phyloP scores from a whole-genome alignment of 2,329 filamentous ascomycete genomes.

The Penicillium palitans region DNA sequence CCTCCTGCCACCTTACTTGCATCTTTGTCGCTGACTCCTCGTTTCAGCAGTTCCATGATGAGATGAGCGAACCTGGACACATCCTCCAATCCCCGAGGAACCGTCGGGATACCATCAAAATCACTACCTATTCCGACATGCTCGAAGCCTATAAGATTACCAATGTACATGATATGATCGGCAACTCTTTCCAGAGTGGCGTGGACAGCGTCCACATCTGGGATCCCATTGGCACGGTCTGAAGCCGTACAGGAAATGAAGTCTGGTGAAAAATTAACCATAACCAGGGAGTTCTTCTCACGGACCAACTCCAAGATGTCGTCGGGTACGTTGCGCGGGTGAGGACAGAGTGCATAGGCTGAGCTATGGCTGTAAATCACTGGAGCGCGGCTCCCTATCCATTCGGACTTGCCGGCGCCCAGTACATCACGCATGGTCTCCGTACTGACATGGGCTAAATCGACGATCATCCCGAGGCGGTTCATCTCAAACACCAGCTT shows the following conservation, averaged over 20 bases:
- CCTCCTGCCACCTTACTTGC: conserved; percentile 73
- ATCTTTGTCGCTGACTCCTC: conserved; percentile 73
- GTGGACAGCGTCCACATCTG: conserved; percentile 65
- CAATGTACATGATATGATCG: conserved; percentile 79
- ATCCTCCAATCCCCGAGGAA: conserved; percentile 76
- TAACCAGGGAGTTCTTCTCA: conserved; percentile 71
- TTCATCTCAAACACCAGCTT: conserved; percentile 85
- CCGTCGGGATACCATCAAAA: conserved; percentile 67
- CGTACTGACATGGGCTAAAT: conserved; percentile 74
- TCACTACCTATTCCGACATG: conserved; percentile 88
- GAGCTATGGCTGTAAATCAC: conserved; percentile 89
- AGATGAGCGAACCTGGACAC: conserved; percentile 80
- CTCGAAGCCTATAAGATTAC: conserved; percentile 77
- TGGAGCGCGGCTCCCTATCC: conserved; percentile 74
- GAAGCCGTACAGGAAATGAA: conserved; percentile 75
- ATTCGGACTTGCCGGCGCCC: conserved; percentile 58
- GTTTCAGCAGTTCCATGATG: conserved; percentile 69
- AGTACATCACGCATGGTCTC: conserved; percentile 87
- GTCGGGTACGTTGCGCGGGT: conserved; percentile 88
- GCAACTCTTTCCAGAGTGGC: conserved; percentile 76
- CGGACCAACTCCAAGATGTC: conserved; percentile 77
- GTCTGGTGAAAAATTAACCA: conserved; percentile 84
- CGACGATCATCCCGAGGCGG: conserved; percentile 88
- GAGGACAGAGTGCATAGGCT: conserved; percentile 75
- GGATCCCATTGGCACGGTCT: conserved; percentile 62